These are phyloP conservation scores for Naganishia kalamii DNA, from an alignment of 768 basidiomycete species.

Conservation along the genomic window DNA sequence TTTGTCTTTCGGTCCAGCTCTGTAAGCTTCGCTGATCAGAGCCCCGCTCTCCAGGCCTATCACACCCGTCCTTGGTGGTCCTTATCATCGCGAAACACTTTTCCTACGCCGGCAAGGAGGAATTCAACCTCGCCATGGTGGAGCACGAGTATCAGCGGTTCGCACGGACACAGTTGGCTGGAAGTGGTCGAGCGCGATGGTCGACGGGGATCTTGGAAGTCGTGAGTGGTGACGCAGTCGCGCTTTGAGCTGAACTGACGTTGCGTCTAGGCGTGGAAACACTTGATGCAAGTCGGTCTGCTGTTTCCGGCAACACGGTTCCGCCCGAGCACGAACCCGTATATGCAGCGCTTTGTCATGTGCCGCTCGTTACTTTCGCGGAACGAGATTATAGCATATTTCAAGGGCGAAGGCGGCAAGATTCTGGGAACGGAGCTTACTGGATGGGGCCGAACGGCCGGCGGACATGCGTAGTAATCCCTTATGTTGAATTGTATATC, in stretches of 20 bases:
- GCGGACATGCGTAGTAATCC: slow-evolving; percentile 35
- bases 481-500: not conserved
- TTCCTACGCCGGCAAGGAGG: slow-evolving; percentile 65
- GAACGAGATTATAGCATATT: slow-evolving; percentile 53
- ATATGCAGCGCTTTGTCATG: slow-evolving; percentile 65
- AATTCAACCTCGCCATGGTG: slow-evolving; percentile 87
- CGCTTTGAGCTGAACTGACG: not conserved
- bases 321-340: slow-evolving; percentile 47
- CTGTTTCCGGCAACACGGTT: slow-evolving; percentile 56
- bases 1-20: slow-evolving; percentile 5
- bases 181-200: slow-evolving; percentile 42
- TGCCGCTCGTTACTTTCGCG: slow-evolving; percentile 64
- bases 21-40: not conserved
- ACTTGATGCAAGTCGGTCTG: slow-evolving; percentile 55
- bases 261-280: slow-evolving; percentile 64
- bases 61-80: slow-evolving; percentile 74
- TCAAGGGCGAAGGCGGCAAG: slow-evolving; percentile 41
- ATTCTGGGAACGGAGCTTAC: slow-evolving; percentile 39
- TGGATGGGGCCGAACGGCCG: slow-evolving; percentile 44
- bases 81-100: slow-evolving; percentile 79
- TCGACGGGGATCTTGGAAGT: slow-evolving; percentile 50
- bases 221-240: slow-evolving; percentile 46
- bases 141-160: slow-evolving; percentile 60
- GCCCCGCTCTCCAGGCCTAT: slow-evolving; percentile 52
- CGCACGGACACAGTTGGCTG: slow-evolving; percentile 51